A percentile compares a stretch with the other conserved stretches of the same genome.
Conservation (phyloP, 495 filamentous ascomycete genomes). For the Xylaria venustula region DNA sequence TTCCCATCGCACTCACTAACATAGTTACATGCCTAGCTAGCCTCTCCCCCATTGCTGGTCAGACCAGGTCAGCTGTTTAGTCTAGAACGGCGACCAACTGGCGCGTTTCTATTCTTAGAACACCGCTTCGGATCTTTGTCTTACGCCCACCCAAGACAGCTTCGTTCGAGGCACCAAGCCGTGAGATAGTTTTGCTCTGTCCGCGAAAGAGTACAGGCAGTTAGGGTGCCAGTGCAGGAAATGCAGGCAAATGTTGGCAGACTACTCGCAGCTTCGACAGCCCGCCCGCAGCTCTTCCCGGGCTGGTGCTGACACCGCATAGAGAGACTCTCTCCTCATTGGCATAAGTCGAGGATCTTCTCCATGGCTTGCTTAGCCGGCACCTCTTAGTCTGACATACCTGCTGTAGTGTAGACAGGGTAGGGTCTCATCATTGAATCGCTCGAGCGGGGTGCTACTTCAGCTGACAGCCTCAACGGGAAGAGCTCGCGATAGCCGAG, state of each 20-base stretch:
- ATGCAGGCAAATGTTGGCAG: constrained; percentile 7
- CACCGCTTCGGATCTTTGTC: not conserved
- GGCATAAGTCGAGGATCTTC: constrained; percentile 10
- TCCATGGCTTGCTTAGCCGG: constrained; percentile 17
- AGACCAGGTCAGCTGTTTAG: constrained; percentile 13
- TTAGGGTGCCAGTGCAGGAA: constrained; percentile 3
- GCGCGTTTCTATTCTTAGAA: constrained; percentile 12
- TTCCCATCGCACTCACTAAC: not conserved
- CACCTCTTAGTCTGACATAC: constrained; percentile 13
- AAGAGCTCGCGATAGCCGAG: constrained; percentile 13
- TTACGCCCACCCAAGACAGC: not conserved
- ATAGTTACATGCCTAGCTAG: not conserved
- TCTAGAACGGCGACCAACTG: constrained; percentile 6
- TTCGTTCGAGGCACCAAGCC: constrained; percentile 4
- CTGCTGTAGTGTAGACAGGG: not conserved
- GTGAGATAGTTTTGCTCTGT: not conserved
- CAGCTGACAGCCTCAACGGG: constrained; percentile 20
- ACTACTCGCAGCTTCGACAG: constrained; percentile 5
- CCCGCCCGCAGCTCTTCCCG: constrained; percentile 1
- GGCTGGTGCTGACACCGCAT: constrained; percentile 14
- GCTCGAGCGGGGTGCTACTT: constrained; percentile 19
- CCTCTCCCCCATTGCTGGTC: not conserved
- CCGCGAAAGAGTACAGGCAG: not conserved
- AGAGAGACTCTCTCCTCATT: constrained; percentile 6
- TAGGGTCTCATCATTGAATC: constrained; percentile 7